Percentiles rank a stretch among this genome's conserved stretches.
These are phyloP conservation scores for Tylopilus sp. DNA, from an alignment of 768 basidiomycete genomes.

Conservation along the genomic window DNA sequence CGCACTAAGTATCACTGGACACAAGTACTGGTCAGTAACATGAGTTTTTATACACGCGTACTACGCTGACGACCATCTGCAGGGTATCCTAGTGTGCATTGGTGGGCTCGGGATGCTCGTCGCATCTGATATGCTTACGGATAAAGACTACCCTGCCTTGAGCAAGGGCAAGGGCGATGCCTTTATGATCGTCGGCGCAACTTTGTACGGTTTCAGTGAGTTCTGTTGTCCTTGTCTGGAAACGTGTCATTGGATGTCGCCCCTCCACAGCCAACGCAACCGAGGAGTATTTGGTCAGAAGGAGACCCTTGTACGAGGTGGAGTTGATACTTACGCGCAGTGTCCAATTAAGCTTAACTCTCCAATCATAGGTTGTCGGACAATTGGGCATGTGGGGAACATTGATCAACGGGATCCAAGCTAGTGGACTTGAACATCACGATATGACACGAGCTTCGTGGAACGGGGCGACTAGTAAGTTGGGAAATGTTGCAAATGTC, in stretches of 20 bases:
- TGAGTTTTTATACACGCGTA: not conserved
- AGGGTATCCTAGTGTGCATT: conserved; percentile 75
- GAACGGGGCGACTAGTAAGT: conserved; percentile 67
- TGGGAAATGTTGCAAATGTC: conserved; percentile 31
- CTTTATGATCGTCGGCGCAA: conserved; percentile 85
- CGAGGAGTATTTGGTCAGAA: conserved; percentile 83
- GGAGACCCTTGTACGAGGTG: conserved; percentile 75
- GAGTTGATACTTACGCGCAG: not conserved
- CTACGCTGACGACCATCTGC: not conserved
- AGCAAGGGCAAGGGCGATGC: conserved; percentile 74
- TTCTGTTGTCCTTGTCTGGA: conserved; percentile 13
- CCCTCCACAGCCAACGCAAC: conserved; percentile 68
- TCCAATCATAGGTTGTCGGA: conserved; percentile 58
- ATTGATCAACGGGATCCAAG: conserved; percentile 75
- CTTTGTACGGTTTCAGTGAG: conserved; percentile 83
- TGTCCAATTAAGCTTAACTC: not conserved
- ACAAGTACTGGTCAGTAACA: conserved; percentile 59
- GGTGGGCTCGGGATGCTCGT: conserved; percentile 79
- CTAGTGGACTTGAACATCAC: conserved; percentile 68
- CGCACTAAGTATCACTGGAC: conserved; percentile 79
- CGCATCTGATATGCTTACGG: conserved; percentile 69
- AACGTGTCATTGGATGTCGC: not conserved
- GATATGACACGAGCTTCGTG: conserved; percentile 65
- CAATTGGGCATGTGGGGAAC: conserved; percentile 85
- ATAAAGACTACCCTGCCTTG: conserved; percentile 68